A percentile compares a stretch with the other conserved stretches of the same genome.
Conservation (phyloP, 441 rosid genomes). For the Omphalea diandra region DNA sequence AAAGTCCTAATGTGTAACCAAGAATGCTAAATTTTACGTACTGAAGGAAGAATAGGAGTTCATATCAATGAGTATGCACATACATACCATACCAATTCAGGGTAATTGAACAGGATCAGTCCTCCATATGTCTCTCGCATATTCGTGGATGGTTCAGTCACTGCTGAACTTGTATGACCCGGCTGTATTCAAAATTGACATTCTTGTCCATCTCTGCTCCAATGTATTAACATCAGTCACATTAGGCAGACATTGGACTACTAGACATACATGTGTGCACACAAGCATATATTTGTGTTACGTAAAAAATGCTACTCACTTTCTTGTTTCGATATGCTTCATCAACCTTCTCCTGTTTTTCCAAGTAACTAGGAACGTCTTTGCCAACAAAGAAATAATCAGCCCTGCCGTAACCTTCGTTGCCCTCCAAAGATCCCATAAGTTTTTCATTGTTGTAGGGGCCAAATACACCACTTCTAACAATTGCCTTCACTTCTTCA, state of each 20-base stretch:
- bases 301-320: slow-evolving; percentile 26
- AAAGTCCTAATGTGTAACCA: not conserved
- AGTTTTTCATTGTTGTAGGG: slow-evolving; percentile 62
- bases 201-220: slow-evolving; percentile 54
- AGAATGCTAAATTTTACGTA: not conserved
- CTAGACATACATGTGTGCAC: not conserved
- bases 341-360: slow-evolving; percentile 56
- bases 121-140: slow-evolving; percentile 49
- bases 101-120: slow-evolving; percentile 37
- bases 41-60: not conserved
- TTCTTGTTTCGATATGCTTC: slow-evolving; percentile 52
- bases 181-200: slow-evolving; percentile 60
- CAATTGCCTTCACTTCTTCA: slow-evolving; percentile 68
- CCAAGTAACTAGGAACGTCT: slow-evolving; percentile 56
- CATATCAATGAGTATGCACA: not conserved
- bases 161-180: slow-evolving; percentile 64
- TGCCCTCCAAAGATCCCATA: slow-evolving; percentile 57
- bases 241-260: not conserved
- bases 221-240: not conserved
- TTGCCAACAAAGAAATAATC: slow-evolving; percentile 62
- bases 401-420: slow-evolving; percentile 50
- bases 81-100: too few relatives aligned
- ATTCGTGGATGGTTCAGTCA: slow-evolving; percentile 48
- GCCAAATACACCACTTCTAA: slow-evolving; percentile 72
- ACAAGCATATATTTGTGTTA: not conserved